These are phyloP conservation scores for Vanrija sp. DNA, from an alignment of 1,284 basidiomycete species.

Conservation along the genomic window DNA sequence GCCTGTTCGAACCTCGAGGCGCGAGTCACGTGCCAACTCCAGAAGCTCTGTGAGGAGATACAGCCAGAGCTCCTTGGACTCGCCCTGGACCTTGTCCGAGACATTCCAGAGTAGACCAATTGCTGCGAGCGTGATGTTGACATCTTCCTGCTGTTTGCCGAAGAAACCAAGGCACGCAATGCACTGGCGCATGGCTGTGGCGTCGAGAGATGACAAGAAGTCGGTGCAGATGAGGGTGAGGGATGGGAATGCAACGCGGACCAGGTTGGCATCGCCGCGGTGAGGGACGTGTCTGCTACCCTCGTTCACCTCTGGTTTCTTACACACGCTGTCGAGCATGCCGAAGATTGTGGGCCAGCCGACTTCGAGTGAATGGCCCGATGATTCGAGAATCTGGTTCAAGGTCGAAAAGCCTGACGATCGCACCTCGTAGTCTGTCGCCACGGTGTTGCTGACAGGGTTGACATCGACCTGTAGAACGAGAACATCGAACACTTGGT, in stretches of 20 bases:
- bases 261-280: constrained; percentile 44
- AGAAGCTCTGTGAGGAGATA: constrained; percentile 79
- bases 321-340: constrained; percentile 79
- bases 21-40: constrained; percentile 71
- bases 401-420: constrained; percentile 82
- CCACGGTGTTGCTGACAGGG: constrained; percentile 34
- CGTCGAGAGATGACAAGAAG: constrained; percentile 74
- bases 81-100: constrained; percentile 81
- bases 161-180: constrained; percentile 87
- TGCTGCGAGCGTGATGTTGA: constrained; percentile 91
- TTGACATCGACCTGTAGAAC: constrained; percentile 65
- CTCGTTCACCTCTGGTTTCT: neutral
- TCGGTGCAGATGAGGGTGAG: constrained; percentile 88
- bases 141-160: constrained; percentile 79
- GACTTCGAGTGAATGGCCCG: constrained; percentile 80
- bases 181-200: constrained; percentile 75
- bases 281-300: neutral
- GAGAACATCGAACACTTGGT: constrained; percentile 75
- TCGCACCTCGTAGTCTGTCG: constrained; percentile 64
- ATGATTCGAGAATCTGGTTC: constrained; percentile 81
- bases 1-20: constrained; percentile 84
- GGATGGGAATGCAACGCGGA: constrained; percentile 80
- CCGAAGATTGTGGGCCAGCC: constrained; percentile 93
- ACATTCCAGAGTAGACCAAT: constrained; percentile 89
- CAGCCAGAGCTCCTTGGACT: constrained; percentile 85